phyloP scores from a whole-genome alignment of 768 basidiomycete genomes.

The Chalciporus pseudorubinellus region DNA sequence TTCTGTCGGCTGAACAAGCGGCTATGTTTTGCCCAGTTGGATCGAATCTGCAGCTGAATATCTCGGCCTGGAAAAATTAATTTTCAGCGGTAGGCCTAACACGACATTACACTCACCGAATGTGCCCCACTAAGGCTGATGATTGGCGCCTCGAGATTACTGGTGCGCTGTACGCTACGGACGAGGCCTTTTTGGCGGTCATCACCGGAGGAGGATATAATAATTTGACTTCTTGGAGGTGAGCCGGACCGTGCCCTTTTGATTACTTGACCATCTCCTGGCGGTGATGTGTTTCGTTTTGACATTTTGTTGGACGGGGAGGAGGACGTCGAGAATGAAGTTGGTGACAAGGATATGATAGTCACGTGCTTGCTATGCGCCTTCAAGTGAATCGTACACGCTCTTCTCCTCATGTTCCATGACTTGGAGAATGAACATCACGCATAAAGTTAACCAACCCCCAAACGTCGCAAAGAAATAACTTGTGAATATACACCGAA shows the following conservation, averaged over 20 bases:
- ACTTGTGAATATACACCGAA: too few species aligned
- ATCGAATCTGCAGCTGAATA: constrained; percentile 89
- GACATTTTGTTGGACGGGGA: constrained; percentile 49
- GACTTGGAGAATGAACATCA: too few species aligned
- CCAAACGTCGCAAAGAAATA: too few species aligned
- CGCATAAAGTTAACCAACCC: too few species aligned
- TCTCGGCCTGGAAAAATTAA: constrained; percentile 59
- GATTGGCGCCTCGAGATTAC: constrained; percentile 90
- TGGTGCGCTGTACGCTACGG: constrained; percentile 87
- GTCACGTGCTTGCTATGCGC: neutral
- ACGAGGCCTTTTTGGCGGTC: constrained; percentile 77
- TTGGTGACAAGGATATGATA: too few species aligned
- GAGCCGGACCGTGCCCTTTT: constrained; percentile 58
- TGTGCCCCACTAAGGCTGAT: constrained; percentile 87
- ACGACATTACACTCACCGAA: constrained; percentile 49
- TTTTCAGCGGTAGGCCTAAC: neutral
- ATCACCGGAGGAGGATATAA: constrained; percentile 72
- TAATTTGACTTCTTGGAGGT: constrained; percentile 62
- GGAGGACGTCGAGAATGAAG: neutral
- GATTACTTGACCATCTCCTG: constrained; percentile 50
- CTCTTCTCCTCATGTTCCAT: too few species aligned
- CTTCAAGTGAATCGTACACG: too few species aligned
- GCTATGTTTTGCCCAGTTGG: constrained; percentile 93
- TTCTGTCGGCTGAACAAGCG: constrained; percentile 86
- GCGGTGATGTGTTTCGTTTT: constrained; percentile 64